Evolutionary conservation across 2,329 filamentous ascomycete species (phyloP).

Genomic region (Colletotrichum lini): DNA sequence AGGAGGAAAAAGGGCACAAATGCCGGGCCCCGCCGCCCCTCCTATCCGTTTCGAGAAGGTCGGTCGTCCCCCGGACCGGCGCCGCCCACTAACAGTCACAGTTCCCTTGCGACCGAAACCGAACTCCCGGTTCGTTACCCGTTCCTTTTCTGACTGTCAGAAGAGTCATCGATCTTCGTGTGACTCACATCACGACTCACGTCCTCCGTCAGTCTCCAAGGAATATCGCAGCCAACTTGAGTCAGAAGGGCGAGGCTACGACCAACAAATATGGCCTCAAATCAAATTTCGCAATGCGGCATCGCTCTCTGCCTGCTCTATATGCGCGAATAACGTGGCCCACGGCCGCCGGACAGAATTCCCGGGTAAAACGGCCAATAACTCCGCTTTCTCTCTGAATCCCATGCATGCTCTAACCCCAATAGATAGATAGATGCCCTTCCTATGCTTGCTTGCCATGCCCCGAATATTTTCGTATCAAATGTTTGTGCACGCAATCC

Average conservation of each 20-base stretch:
- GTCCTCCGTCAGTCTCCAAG: too few species aligned
- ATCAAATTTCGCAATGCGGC: conserved; percentile 9
- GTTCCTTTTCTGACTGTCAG: neutral
- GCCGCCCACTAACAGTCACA: neutral
- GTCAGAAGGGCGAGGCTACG: neutral
- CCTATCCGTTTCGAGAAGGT: conserved; percentile 32
- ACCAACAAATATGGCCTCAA: neutral
- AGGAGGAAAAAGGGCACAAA: neutral
- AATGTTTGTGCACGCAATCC: neutral
- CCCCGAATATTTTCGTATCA: neutral
- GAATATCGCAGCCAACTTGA: neutral
- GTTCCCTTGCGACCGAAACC: neutral
- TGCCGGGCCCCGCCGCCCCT: conserved; percentile 4
- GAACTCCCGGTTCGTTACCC: neutral
- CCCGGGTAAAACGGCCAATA: neutral
- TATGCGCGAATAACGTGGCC: neutral
- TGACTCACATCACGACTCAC: conserved; percentile 24
- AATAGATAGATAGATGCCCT: conserved; percentile 7
- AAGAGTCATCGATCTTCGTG: conserved; percentile 13
- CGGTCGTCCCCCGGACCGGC: neutral
- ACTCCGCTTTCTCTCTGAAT: neutral
- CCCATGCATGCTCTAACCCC: neutral
- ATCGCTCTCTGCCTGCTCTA: conserved; percentile 19
- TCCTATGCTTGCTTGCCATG: conserved; percentile 29
- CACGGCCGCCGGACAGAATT: neutral